These are phyloP conservation scores for Epichloe sibirici DNA, from an alignment of 2,329 filamentous ascomycete species.

Conservation along the genomic window DNA sequence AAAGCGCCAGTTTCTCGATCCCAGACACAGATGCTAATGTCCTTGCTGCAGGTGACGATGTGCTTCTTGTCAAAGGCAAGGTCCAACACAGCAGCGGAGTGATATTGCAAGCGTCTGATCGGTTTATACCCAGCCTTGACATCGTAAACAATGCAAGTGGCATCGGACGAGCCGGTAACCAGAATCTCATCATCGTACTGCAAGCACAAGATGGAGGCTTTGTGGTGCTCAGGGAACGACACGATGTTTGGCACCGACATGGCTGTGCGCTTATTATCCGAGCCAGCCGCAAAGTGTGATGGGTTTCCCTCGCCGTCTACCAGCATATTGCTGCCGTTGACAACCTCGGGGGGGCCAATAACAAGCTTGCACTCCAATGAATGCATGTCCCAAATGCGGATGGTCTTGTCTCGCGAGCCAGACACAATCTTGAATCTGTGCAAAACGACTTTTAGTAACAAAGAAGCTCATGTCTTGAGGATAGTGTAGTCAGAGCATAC, in stretches of 20 bases:
- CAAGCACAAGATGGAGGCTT: slow-evolving; percentile 85
- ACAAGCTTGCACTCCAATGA: slow-evolving; percentile 76
- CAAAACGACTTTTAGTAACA: slow-evolving; percentile 2
- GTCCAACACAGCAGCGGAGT: slow-evolving; percentile 83
- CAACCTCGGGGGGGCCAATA: slow-evolving; percentile 64
- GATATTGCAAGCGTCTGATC: slow-evolving; percentile 62
- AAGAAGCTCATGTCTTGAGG: no score
- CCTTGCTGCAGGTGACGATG: slow-evolving; percentile 96
- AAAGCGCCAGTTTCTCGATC: slow-evolving; percentile 67
- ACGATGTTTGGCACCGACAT: slow-evolving; percentile 40
- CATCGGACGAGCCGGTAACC: slow-evolving; percentile 89
- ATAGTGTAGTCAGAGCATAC: slow-evolving; percentile 34
- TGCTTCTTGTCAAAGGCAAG: slow-evolving; percentile 84
- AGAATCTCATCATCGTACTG: slow-evolving; percentile 90
- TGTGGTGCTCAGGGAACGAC: slow-evolving; percentile 59
- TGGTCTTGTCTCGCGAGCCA: slow-evolving; percentile 87
- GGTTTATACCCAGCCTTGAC: slow-evolving; percentile 68
- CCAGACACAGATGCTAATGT: slow-evolving; percentile 89
- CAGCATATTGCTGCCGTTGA: slow-evolving; percentile 39
- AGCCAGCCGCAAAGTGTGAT: slow-evolving; percentile 42
- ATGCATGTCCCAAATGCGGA: slow-evolving; percentile 90
- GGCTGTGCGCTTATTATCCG: slow-evolving; percentile 33
- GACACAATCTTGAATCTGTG: slow-evolving; percentile 84
- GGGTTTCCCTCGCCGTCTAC: slow-evolving; percentile 37
- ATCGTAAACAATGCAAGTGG: slow-evolving; percentile 83